phyloP scores from a whole-genome alignment of 768 basidiomycete species.

The Panellus pusillus region DNA sequence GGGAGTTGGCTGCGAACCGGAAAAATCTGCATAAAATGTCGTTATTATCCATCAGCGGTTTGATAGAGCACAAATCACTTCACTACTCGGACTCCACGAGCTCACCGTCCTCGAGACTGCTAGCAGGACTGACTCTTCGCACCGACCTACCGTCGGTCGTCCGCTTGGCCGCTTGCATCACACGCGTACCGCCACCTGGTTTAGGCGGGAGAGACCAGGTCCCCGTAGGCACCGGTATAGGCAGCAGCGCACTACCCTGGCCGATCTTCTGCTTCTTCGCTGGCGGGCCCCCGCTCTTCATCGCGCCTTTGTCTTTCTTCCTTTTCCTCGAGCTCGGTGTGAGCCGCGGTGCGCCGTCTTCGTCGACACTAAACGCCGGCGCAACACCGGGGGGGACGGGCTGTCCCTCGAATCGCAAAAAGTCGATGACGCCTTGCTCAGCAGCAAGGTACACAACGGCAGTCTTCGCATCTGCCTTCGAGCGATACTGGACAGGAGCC shows the following conservation, averaged over 20 bases:
- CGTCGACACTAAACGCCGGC: slow-evolving; percentile 15
- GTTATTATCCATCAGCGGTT: too few relatives aligned
- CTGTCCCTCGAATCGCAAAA: slow-evolving; percentile 54
- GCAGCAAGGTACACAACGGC: slow-evolving; percentile 55
- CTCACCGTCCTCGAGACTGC: slow-evolving; percentile 15
- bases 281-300: neutral
- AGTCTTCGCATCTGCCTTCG: slow-evolving; percentile 60
- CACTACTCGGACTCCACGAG: neutral
- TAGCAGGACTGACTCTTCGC: neutral
- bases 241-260: neutral
- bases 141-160: neutral
- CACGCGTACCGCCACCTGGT: too few relatives aligned
- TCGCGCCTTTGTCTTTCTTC: neutral
- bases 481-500: slow-evolving; percentile 51
- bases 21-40: too few relatives aligned
- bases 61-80: neutral
- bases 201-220: too few relatives aligned
- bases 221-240: too few relatives aligned
- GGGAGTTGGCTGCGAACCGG: too few relatives aligned
- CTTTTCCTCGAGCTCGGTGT: slow-evolving; percentile 27
- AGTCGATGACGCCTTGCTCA: slow-evolving; percentile 56
- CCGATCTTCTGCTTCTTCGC: slow-evolving; percentile 9
- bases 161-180: neutral
- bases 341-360: slow-evolving; percentile 32
- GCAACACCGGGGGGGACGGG: slow-evolving; percentile 42